These are phyloP conservation scores for Stellera chamaejasme DNA, from an alignment of 345 rosid species.

Conservation along the genomic window DNA sequence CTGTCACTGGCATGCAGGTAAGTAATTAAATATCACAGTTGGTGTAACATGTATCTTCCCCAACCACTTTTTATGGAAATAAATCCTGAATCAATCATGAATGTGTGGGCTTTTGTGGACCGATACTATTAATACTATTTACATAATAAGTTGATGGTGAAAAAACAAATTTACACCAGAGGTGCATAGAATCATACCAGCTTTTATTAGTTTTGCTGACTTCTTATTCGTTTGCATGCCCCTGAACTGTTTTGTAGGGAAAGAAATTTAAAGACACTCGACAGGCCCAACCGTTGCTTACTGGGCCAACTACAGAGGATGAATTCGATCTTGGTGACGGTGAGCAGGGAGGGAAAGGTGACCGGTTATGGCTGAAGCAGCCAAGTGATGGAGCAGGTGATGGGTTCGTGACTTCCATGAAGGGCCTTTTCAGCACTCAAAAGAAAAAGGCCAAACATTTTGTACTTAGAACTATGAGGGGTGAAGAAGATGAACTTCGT, in stretches of 20 bases:
- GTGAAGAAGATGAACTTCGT: conserved; percentile 77
- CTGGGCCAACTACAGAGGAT: conserved; percentile 42
- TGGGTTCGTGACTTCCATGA: conserved; percentile 87
- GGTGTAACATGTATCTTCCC: too few species aligned
- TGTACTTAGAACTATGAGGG: conserved; percentile 91
- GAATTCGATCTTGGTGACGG: conserved; percentile 75
- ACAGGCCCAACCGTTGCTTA: conserved; percentile 45
- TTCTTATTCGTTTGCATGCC: neutral
- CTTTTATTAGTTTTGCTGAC: neutral
- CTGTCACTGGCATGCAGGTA: conserved; percentile 99
- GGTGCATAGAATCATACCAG: too few species aligned
- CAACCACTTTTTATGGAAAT: too few species aligned
- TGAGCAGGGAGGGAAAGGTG: conserved; percentile 58
- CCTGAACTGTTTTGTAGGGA: conserved; percentile 43
- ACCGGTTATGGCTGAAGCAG: conserved; percentile 74
- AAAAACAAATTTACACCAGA: too few species aligned
- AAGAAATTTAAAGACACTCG: conserved; percentile 89
- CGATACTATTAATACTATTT: too few species aligned
- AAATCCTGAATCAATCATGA: too few species aligned
- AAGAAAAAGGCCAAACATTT: conserved; percentile 87
- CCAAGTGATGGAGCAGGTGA: conserved; percentile 95
- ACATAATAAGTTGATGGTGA: too few species aligned
- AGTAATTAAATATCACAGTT: neutral
- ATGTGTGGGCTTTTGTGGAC: too few species aligned
- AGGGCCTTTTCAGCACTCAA: conserved; percentile 90